phyloP scores from a whole-genome alignment of 1,284 basidiomycete species.

The Xanthoconium separans region DNA sequence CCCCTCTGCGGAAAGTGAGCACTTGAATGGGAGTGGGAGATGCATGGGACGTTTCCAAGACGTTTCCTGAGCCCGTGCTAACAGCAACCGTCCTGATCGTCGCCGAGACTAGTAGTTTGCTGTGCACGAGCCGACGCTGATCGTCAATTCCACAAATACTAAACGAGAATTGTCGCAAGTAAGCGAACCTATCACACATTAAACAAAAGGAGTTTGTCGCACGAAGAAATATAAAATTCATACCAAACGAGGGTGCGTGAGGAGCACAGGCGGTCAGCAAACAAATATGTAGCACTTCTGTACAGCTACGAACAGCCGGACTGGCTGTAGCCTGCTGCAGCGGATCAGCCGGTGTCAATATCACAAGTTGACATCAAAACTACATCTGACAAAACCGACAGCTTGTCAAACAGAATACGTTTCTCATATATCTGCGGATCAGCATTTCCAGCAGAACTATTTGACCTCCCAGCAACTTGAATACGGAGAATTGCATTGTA shows the following conservation, averaged over 20 bases:
- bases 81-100: conserved; percentile 35
- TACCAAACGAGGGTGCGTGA: conserved; percentile 18
- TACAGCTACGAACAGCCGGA: conserved; percentile 12
- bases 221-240: conserved; percentile 21
- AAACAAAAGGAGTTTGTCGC: conserved; percentile 9
- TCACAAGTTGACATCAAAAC: conserved; percentile 9
- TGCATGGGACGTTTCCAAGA: conserved; percentile 31
- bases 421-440: conserved; percentile 21
- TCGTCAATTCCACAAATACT: conserved; percentile 17
- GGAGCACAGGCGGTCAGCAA: conserved; percentile 11
- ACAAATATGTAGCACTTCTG: conserved; percentile 7
- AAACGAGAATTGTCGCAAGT: conserved; percentile 13
- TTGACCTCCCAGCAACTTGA: conserved; percentile 8
- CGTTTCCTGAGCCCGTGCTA: conserved; percentile 21
- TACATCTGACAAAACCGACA: conserved; percentile 6
- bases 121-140: conserved; percentile 34
- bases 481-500: conserved; percentile 20
- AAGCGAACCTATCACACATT: conserved; percentile 6
- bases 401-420: conserved; percentile 12
- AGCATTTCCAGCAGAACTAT: conserved; percentile 18
- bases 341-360: conserved; percentile 30
- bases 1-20: conserved; percentile 19
- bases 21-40: conserved; percentile 10
- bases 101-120: conserved; percentile 27
- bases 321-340: conserved; percentile 21